Percentiles rank a stretch among this genome's conserved stretches.
Conservation (phyloP, 192 early-diverging fungal species). For the Irineochytrium annulatum region DNA sequence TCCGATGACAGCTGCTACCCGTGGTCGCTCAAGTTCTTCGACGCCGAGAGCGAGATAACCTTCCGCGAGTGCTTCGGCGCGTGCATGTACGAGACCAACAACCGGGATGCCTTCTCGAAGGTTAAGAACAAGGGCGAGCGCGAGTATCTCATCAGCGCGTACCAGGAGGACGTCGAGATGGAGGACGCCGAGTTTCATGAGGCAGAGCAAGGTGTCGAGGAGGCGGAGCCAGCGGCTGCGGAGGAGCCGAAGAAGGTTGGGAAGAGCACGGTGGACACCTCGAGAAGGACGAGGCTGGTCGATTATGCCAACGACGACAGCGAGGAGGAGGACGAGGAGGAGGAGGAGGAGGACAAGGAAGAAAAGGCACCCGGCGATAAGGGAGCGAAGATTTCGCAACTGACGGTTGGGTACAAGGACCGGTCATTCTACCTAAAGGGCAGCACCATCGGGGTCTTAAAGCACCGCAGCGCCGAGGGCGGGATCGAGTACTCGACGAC, state of each 20-base stretch:
- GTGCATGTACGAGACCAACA: slow-evolving; percentile 73
- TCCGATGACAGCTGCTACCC: slow-evolving; percentile 57
- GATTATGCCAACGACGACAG: too few relatives aligned
- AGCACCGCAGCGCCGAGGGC: slow-evolving; percentile 64
- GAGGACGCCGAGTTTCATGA: slow-evolving; percentile 42
- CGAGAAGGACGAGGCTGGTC: slow-evolving; percentile 52
- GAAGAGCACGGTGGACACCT: slow-evolving; percentile 40
- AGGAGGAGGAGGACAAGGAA: slow-evolving; percentile 31
- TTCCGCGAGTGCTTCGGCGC: slow-evolving; percentile 67
- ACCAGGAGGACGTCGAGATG: slow-evolving; percentile 70
- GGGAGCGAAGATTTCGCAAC: slow-evolving; percentile 63
- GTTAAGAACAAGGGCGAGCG: slow-evolving; percentile 59
- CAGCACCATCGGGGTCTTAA: slow-evolving; percentile 83
- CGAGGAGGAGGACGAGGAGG: slow-evolving; percentile 49
- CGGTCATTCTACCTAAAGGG: slow-evolving; percentile 91
- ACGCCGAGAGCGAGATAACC: slow-evolving; percentile 37
- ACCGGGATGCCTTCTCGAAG: slow-evolving; percentile 61
- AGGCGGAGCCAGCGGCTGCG: too few relatives aligned
- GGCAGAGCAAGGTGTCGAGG: too few relatives aligned
- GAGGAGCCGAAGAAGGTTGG: slow-evolving; percentile 27
- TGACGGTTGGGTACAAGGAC: slow-evolving; percentile 82
- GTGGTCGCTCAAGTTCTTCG: slow-evolving; percentile 67
- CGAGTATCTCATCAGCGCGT: slow-evolving; percentile 70
- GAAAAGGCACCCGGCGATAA: slow-evolving; percentile 16
- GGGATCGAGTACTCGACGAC: slow-evolving; percentile 73